phyloP scores from a whole-genome alignment of 495 filamentous ascomycete species.

The Penicillium bialowiezense region DNA sequence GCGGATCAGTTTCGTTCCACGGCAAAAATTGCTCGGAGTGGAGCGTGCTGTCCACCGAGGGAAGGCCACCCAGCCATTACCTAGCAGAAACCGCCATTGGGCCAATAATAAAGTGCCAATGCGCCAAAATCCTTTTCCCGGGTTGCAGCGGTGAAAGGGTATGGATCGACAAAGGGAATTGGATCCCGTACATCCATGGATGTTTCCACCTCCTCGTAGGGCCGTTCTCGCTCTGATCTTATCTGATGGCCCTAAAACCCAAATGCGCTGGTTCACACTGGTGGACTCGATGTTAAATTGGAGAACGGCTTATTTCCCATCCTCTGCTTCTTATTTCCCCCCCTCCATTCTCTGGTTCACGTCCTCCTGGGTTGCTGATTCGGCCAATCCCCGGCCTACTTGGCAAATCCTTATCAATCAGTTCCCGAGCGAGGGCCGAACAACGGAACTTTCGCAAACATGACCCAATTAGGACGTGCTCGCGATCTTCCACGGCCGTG shows the following conservation, averaged over 20 bases:
- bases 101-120: conserved; percentile 13
- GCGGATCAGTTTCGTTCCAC: neutral
- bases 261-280: too few relatives aligned
- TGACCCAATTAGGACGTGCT: neutral
- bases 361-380: too few relatives aligned
- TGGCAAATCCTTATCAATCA: conserved; percentile 29
- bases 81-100: conserved; percentile 18
- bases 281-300: neutral
- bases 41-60: conserved; percentile 17
- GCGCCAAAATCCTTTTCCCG: conserved; percentile 13
- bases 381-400: neutral
- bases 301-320: neutral
- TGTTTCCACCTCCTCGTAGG: too few relatives aligned
- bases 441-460: conserved; percentile 13
- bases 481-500: neutral
- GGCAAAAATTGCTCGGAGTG: neutral
- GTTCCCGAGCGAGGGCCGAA: conserved; percentile 21
- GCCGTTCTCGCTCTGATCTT: conserved; percentile 26
- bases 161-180: conserved; percentile 21
- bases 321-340: neutral
- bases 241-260: conserved; percentile 34
- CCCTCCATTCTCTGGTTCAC: neutral
- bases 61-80: conserved; percentile 16
- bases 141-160: conserved; percentile 12
- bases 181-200: too few relatives aligned